Conservation (phyloP, 805 yeast species). For the Zygosaccharomyces kombuchaensis region DNA sequence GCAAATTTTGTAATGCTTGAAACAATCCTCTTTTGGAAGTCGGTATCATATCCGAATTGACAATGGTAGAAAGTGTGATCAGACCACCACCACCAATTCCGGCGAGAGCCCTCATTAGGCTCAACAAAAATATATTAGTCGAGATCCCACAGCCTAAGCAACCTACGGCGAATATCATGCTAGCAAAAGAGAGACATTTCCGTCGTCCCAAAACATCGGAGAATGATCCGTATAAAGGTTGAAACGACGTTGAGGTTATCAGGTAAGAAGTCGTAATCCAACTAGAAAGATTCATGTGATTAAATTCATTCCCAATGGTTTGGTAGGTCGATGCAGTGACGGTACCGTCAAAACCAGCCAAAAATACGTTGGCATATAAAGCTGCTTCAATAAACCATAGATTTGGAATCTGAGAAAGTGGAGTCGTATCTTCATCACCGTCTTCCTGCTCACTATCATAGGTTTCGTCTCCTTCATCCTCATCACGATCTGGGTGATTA, state of each 20-base stretch:
- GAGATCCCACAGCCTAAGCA: constrained; percentile 38
- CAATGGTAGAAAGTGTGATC: constrained; percentile 37
- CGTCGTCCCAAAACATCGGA: constrained; percentile 40
- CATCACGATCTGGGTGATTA: neutral
- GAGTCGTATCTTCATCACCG: constrained; percentile 10
- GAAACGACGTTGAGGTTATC: constrained; percentile 40
- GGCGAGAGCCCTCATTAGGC: constrained; percentile 37
- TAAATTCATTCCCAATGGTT: constrained; percentile 41
- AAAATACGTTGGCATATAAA: constrained; percentile 38
- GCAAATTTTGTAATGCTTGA: constrained; percentile 40
- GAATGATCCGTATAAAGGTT: constrained; percentile 40
- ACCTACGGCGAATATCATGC: constrained; percentile 34
- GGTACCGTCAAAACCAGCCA: constrained; percentile 46
- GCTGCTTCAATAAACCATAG: constrained; percentile 36
- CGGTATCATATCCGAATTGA: constrained; percentile 39
- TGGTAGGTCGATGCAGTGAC: constrained; percentile 48
- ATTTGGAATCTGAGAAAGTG: constrained; percentile 20
- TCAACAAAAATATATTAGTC: constrained; percentile 27
- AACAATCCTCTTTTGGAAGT: constrained; percentile 38
- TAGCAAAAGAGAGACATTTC: constrained; percentile 36
- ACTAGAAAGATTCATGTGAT: constrained; percentile 36
- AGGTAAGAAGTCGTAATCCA: constrained; percentile 43
- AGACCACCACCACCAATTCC: constrained; percentile 44
- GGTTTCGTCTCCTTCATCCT: neutral
- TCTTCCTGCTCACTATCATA: constrained; percentile 5